Percentiles rank a stretch among this genome's conserved stretches.
phyloP scores from a whole-genome alignment of 768 basidiomycete genomes.

The Postia placenta region DNA sequence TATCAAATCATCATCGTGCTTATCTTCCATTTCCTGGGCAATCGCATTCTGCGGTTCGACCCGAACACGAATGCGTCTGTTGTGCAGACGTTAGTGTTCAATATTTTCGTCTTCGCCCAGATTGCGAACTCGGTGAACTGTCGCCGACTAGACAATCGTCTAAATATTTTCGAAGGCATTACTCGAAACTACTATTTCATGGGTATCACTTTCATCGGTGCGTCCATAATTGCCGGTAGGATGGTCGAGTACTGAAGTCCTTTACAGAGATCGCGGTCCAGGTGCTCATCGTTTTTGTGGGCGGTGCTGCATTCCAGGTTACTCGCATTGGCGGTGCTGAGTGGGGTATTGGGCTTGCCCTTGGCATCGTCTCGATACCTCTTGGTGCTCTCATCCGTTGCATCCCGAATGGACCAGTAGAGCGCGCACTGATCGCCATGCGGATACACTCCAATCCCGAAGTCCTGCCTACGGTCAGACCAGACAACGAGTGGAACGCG shows the following conservation, averaged over 20 bases:
- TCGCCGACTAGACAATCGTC: slow-evolving; percentile 73
- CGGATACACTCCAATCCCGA: slow-evolving; percentile 61
- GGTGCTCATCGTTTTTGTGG: slow-evolving; percentile 84
- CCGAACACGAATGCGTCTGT: slow-evolving; percentile 28
- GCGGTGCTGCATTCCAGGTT: slow-evolving; percentile 89
- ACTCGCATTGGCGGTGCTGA: slow-evolving; percentile 71
- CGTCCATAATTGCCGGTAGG: slow-evolving; percentile 16
- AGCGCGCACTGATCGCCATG: slow-evolving; percentile 47
- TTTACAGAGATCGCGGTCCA: slow-evolving; percentile 78
- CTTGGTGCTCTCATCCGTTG: slow-evolving; percentile 77
- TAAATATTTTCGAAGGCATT: slow-evolving; percentile 89
- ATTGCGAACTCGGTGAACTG: slow-evolving; percentile 96
- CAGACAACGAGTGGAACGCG: slow-evolving; percentile 64
- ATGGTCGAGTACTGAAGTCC: neutral
- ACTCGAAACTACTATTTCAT: slow-evolving; percentile 79
- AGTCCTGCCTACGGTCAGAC: slow-evolving; percentile 55
- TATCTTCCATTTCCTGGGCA: slow-evolving; percentile 84
- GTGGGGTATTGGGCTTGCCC: slow-evolving; percentile 89
- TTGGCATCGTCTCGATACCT: slow-evolving; percentile 85
- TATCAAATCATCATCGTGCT: slow-evolving; percentile 85
- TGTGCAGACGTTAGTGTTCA: slow-evolving; percentile 90
- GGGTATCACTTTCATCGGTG: slow-evolving; percentile 78
- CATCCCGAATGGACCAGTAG: slow-evolving; percentile 77
- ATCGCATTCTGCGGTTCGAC: slow-evolving; percentile 58
- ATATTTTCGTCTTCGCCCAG: slow-evolving; percentile 96